Conservation (phyloP, 1,284 basidiomycete genomes). For the Vanrija pseudolonga region DNA sequence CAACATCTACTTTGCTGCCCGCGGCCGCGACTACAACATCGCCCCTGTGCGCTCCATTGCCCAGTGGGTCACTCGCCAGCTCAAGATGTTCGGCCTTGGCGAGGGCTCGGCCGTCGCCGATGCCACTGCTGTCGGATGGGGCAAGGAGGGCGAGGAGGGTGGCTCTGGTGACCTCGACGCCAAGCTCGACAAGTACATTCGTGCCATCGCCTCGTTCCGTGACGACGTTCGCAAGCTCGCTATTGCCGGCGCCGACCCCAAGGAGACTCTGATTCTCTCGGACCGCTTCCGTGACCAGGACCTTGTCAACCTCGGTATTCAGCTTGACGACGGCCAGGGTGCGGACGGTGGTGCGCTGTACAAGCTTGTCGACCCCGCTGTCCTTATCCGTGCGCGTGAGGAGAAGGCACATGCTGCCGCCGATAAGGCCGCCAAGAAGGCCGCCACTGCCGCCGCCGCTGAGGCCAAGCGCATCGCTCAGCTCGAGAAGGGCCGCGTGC, state of each 20-base stretch:
- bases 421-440: conserved; percentile 79
- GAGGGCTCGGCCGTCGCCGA: conserved; percentile 57
- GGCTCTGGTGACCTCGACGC: conserved; percentile 66
- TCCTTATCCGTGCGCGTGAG: conserved; percentile 77
- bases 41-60: conserved; percentile 69
- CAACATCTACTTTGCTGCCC: conserved; percentile 74
- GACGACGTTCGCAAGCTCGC: conserved; percentile 82
- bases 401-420: conserved; percentile 77
- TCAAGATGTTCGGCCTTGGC: conserved; percentile 91
- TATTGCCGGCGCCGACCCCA: conserved; percentile 62
- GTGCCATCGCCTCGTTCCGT: conserved; percentile 81
- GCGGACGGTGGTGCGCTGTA: conserved; percentile 89
- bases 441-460: conserved; percentile 66
- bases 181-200: conserved; percentile 83
- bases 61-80: conserved; percentile 82
- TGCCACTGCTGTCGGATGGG: conserved; percentile 52
- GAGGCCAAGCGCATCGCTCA: conserved; percentile 69
- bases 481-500: conserved; percentile 75
- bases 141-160: conserved; percentile 38
- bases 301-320: conserved; percentile 87
- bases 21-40: conserved; percentile 57
- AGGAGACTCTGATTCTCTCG: conserved; percentile 71
- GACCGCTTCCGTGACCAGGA: conserved; percentile 89
- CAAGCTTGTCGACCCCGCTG: conserved; percentile 81
- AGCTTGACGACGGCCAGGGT: conserved; percentile 86